These are phyloP conservation scores for Fusarium buxicola DNA, from an alignment of 2,329 filamentous ascomycete species.

Conservation along the genomic window DNA sequence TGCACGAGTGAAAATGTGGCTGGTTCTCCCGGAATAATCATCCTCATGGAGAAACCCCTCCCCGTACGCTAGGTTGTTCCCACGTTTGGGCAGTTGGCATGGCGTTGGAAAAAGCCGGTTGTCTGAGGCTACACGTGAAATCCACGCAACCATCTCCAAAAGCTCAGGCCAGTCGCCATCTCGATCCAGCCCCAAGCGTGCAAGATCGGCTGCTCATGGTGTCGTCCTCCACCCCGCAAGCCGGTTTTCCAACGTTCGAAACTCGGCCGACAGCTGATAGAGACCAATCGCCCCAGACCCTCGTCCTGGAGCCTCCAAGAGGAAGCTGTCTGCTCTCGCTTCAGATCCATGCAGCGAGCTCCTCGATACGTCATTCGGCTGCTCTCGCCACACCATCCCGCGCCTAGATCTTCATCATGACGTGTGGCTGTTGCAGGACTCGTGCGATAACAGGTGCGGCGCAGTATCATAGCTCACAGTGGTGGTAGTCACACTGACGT, in stretches of 20 bases:
- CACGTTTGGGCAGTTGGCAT: slow-evolving; percentile 4
- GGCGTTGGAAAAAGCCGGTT: slow-evolving; percentile 10
- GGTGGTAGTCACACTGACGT: slow-evolving; percentile 43
- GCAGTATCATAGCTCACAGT: slow-evolving; percentile 34
- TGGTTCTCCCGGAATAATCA: slow-evolving; percentile 15
- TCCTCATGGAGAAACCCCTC: slow-evolving; percentile 41
- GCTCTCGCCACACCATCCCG: slow-evolving; percentile 40
- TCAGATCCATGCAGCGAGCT: slow-evolving; percentile 29
- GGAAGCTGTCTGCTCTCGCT: slow-evolving; percentile 14
- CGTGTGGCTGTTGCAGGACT: slow-evolving; percentile 41
- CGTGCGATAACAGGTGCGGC: slow-evolving; percentile 33
- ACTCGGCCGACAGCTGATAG: slow-evolving; percentile 7
- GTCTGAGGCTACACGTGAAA: slow-evolving; percentile 10
- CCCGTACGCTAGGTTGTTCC: slow-evolving; percentile 36
- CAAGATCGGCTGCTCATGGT: slow-evolving; percentile 34
- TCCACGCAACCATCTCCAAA: slow-evolving; percentile 25
- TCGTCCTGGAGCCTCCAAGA: slow-evolving; percentile 27
- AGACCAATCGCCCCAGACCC: slow-evolving; percentile 6
- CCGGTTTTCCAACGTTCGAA: slow-evolving; percentile 32
- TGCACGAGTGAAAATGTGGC: slow-evolving; percentile 14
- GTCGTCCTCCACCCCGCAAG: slow-evolving; percentile 37
- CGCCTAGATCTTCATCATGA: slow-evolving; percentile 42
- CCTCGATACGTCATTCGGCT: slow-evolving; percentile 42
- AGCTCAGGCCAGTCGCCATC: slow-evolving; percentile 32
- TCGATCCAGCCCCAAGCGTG: slow-evolving; percentile 34